These are phyloP conservation scores for Punctularia strigosozonata DNA, from an alignment of 768 basidiomycete genomes.

Conservation along the genomic window DNA sequence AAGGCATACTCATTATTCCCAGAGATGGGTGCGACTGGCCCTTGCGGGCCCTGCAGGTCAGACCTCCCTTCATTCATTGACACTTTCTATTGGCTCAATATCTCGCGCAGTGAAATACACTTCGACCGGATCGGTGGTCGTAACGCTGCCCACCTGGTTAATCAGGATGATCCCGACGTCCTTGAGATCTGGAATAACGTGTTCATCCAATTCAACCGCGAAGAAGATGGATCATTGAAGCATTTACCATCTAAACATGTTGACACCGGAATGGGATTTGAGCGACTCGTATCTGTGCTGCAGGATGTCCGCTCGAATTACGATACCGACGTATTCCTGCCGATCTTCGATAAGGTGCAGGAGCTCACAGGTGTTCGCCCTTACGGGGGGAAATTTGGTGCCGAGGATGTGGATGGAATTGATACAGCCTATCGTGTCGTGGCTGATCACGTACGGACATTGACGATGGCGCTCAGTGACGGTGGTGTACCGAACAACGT, in stretches of 20 bases:
- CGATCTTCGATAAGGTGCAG: slow-evolving; percentile 80
- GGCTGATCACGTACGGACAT: slow-evolving; percentile 91
- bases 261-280: slow-evolving; percentile 99
- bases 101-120: slow-evolving; percentile 73
- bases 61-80: slow-evolving; percentile 4
- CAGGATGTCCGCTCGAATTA: slow-evolving; percentile 93
- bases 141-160: slow-evolving; percentile 87
- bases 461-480: slow-evolving; percentile 93
- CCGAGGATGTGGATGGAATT: slow-evolving; percentile 90
- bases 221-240: slow-evolving; percentile 72
- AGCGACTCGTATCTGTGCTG: slow-evolving; percentile 88
- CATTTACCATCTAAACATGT: slow-evolving; percentile 87
- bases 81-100: slow-evolving; percentile 1
- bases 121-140: slow-evolving; percentile 97
- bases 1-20: slow-evolving; percentile 1
- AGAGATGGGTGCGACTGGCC: slow-evolving; percentile 99
- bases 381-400: slow-evolving; percentile 86
- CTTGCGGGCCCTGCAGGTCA: slow-evolving; percentile 92
- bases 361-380: slow-evolving; percentile 80
- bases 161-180: slow-evolving; percentile 93
- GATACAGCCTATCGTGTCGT: slow-evolving; percentile 97
- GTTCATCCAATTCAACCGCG: slow-evolving; percentile 98
- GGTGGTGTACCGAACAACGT: slow-evolving; percentile 95
- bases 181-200: slow-evolving; percentile 99
- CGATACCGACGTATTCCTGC: slow-evolving; percentile 91